phyloP scores from a whole-genome alignment of 768 basidiomycete species.

The Lentinula raphanica region DNA sequence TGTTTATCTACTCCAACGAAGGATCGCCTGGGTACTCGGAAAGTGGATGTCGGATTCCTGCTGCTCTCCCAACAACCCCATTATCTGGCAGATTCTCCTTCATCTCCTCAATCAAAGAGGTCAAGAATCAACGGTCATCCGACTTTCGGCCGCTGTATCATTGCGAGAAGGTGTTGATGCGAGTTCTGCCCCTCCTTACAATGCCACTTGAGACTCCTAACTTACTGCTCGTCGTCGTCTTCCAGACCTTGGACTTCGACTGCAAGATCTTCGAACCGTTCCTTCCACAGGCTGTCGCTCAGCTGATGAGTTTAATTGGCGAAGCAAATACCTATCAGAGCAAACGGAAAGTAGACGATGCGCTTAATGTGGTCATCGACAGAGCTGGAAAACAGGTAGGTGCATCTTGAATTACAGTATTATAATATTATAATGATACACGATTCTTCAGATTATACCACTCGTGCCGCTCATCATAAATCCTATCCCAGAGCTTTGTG shows the following conservation, averaged over 20 bases:
- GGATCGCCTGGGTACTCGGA: conserved; percentile 92
- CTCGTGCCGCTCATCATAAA: conserved; percentile 54
- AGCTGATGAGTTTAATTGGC: conserved; percentile 62
- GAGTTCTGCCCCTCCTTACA: conserved; percentile 27
- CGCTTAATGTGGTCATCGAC: conserved; percentile 67
- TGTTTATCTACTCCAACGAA: conserved; percentile 88
- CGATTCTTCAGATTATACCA: conserved; percentile 53
- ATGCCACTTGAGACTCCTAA: too few relatives aligned
- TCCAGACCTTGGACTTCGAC: conserved; percentile 62
- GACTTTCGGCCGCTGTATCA: conserved; percentile 77
- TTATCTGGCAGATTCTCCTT: conserved; percentile 77
- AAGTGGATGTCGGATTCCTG: conserved; percentile 78
- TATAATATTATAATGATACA: not conserved
- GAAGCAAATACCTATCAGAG: conserved; percentile 75
- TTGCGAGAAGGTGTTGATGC: conserved; percentile 84
- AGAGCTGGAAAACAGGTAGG: conserved; percentile 38
- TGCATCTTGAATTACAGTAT: not conserved
- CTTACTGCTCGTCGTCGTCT: too few relatives aligned
- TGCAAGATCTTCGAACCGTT: conserved; percentile 62
- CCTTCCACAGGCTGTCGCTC: conserved; percentile 53
- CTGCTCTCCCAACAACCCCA: conserved; percentile 49
- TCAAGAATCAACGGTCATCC: conserved; percentile 71
- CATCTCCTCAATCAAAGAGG: conserved; percentile 69
- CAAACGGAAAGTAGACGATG: conserved; percentile 66
- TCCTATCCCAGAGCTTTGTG: conserved; percentile 71